A percentile compares a stretch with the other conserved stretches of the same genome.
These are phyloP conservation scores for Euphorbia celastroides DNA, from an alignment of 441 rosid genomes.

Conservation along the genomic window DNA sequence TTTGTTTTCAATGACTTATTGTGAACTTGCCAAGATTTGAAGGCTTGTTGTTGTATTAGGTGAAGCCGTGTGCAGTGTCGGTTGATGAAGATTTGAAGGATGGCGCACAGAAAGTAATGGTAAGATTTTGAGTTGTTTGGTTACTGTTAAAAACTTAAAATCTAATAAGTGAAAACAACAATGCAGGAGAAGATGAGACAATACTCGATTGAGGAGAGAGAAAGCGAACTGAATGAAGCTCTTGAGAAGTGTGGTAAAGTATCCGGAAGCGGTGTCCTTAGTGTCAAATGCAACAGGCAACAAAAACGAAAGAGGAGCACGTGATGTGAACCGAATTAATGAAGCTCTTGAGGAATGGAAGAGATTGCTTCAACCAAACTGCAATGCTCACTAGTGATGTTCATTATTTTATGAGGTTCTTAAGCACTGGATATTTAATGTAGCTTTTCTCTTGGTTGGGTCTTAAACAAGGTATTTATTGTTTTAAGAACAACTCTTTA, in stretches of 20 bases:
- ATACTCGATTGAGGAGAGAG: constrained; percentile 2
- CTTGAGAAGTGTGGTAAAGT: background rate
- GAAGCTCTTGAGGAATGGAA: background rate
- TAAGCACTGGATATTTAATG: too few species aligned
- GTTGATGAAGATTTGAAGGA: constrained; percentile 7
- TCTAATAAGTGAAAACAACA: background rate
- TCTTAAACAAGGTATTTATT: too few species aligned
- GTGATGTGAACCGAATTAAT: too few species aligned
- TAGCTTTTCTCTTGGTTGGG: too few species aligned
- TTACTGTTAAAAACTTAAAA: background rate
- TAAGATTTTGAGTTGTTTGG: background rate
- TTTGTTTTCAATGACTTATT: too few species aligned
- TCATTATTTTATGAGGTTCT: too few species aligned
- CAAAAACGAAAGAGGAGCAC: too few species aligned
- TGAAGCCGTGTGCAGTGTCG: constrained; percentile 7
- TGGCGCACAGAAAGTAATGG: constrained; percentile 4
- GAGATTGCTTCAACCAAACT: too few species aligned
- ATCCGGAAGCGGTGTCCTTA: background rate
- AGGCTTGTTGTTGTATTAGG: background rate
- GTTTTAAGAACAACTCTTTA: too few species aligned
- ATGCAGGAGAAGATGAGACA: constrained; percentile 6
- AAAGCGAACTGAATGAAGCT: background rate
- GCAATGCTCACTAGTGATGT: background rate
- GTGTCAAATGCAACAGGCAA: constrained; percentile 5
- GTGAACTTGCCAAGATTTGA: background rate